These are phyloP conservation scores for Aspergillus pseudoterreus DNA, from an alignment of 2,329 filamentous ascomycete genomes.

Conservation along the genomic window DNA sequence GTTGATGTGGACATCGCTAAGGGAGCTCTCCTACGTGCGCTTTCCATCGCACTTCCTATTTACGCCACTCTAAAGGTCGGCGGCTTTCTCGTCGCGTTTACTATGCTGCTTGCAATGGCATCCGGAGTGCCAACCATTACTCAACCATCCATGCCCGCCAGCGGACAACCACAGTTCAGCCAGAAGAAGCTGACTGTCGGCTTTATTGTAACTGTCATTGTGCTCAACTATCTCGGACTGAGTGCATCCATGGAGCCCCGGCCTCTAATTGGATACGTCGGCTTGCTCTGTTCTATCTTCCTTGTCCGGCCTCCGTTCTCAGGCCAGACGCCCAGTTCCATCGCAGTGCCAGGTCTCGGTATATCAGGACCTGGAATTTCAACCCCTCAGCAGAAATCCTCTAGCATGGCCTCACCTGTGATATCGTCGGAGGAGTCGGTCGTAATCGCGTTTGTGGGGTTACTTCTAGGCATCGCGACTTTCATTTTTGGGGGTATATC, in stretches of 20 bases:
- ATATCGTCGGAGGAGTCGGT: conserved; percentile 23
- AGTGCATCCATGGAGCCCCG: conserved; percentile 33
- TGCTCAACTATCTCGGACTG: conserved; percentile 27
- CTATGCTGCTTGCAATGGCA: conserved; percentile 46
- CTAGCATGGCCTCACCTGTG: conserved; percentile 6
- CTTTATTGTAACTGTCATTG: conserved; percentile 20
- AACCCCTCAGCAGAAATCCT: conserved; percentile 14
- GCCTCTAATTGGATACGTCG: conserved; percentile 45
- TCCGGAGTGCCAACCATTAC: conserved; percentile 40
- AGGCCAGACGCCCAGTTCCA: neutral
- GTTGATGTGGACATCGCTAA: conserved; percentile 13
- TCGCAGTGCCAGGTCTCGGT: neutral
- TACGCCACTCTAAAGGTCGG: conserved; percentile 56
- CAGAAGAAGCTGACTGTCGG: conserved; percentile 26
- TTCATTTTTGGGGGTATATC: conserved; percentile 20
- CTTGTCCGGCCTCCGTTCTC: conserved; percentile 48
- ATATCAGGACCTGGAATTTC: conserved; percentile 4
- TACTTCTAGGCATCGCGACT: conserved; percentile 20
- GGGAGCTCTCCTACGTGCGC: conserved; percentile 29
- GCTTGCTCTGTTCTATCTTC: conserved; percentile 45
- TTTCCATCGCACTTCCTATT: conserved; percentile 50
- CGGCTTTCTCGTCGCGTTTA: conserved; percentile 51
- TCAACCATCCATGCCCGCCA: conserved; percentile 8
- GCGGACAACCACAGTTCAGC: conserved; percentile 17
- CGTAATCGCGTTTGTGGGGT: conserved; percentile 25